Evolutionary conservation across 805 yeast genomes (phyloP).

Genomic region (Kodamaea hsintzibuensis): DNA sequence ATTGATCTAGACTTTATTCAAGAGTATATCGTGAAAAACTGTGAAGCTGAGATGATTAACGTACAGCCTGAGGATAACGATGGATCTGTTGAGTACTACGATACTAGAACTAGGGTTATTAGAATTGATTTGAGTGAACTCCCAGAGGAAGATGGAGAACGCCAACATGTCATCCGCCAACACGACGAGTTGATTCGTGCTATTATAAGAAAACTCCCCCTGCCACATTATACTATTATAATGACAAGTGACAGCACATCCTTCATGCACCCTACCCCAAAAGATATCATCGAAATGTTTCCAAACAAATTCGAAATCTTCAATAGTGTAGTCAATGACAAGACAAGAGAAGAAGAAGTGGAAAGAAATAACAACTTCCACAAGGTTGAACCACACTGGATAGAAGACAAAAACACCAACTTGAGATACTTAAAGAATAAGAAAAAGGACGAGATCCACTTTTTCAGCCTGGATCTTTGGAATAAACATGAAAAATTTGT

Average conservation of each 20-base stretch:
- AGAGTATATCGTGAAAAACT: slow-evolving; percentile 44
- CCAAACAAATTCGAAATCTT: slow-evolving; percentile 47
- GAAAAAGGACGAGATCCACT: slow-evolving; percentile 35
- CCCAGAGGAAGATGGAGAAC: slow-evolving; percentile 18
- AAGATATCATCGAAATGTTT: slow-evolving; percentile 28
- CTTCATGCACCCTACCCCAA: slow-evolving; percentile 32
- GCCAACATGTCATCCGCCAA: slow-evolving; percentile 31
- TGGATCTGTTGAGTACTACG: slow-evolving; percentile 58
- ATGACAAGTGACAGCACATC: slow-evolving; percentile 42
- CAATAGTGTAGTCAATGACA: slow-evolving; percentile 55
- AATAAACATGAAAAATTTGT: slow-evolving; percentile 52
- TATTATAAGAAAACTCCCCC: slow-evolving; percentile 67
- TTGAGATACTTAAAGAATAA: slow-evolving; percentile 30
- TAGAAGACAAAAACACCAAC: slow-evolving; percentile 26
- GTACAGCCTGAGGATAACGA: slow-evolving; percentile 42
- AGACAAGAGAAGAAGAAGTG: slow-evolving; percentile 48
- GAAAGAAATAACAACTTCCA: slow-evolving; percentile 53
- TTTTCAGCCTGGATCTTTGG: slow-evolving; percentile 48
- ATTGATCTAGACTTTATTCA: slow-evolving; percentile 47
- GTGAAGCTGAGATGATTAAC: slow-evolving; percentile 50
- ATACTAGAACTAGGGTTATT: slow-evolving; percentile 62
- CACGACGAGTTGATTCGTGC: slow-evolving; percentile 52
- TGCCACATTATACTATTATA: slow-evolving; percentile 67
- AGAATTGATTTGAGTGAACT: slow-evolving; percentile 57
- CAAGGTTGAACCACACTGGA: slow-evolving; percentile 29